Percentiles rank a stretch among this genome's conserved stretches.
Evolutionary conservation across 176 grass and related monocot species (phyloP).

Genomic region (Oryza meridionalis): DNA sequence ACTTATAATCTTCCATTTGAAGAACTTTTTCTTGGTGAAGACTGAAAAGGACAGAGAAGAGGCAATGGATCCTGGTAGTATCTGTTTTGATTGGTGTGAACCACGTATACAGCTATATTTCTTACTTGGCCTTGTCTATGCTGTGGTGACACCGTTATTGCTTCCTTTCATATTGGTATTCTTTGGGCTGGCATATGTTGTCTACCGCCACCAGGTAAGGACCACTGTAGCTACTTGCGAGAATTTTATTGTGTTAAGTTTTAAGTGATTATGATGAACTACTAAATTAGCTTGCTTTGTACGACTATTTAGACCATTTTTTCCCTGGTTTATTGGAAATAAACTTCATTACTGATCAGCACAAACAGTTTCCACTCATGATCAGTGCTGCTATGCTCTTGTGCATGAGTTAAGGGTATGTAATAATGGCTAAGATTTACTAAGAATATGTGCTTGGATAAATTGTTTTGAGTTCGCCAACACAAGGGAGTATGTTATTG

Average conservation of each 20-base stretch:
- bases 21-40: conserved; percentile 92
- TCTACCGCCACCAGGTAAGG: conserved; percentile 91
- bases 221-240: background rate
- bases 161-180: conserved; percentile 95
- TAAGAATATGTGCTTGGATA: background rate
- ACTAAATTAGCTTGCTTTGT: background rate
- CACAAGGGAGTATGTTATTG: background rate
- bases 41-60: conserved; percentile 96
- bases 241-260: background rate
- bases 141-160: conserved; percentile 79
- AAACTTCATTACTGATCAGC: background rate
- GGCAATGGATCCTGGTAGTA: conserved; percentile 93
- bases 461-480: background rate
- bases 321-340: background rate
- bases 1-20: conserved; percentile 76
- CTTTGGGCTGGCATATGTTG: conserved; percentile 81
- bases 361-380: background rate
- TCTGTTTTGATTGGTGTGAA: conserved; percentile 71
- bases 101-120: conserved; percentile 96
- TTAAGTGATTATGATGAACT: background rate
- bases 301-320: background rate
- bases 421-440: background rate
- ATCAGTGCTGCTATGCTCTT: background rate
- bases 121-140: conserved; percentile 89
- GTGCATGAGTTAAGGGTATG: background rate